Evolutionary conservation across 345 rosid species (phyloP), one percentile per base, ranked within the genome.

Genomic region (Brassica cretica): DNA sequence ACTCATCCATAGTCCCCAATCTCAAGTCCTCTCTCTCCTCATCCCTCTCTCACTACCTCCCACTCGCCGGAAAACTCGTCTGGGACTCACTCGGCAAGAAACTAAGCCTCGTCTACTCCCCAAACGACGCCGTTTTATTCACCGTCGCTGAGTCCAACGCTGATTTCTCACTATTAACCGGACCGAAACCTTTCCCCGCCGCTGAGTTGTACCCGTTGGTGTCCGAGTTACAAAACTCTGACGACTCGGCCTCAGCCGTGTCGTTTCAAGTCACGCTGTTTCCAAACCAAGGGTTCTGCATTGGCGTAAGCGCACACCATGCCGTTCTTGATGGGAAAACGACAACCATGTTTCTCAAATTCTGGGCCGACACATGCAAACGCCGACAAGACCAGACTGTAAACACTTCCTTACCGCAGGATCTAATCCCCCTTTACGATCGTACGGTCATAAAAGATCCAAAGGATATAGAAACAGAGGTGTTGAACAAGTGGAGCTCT

Each of bases 31-130:
- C 84, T 63, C 85, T 81, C 1, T 83, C 86, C 0, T 66, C 63
- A 12, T 14, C 81, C 5, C 87, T 87, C 76, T 41, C 66, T 10
- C 84, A 83, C 69, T 83, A 74, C 70, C 85, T 81, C 72, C 89
- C 87, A 29, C 66, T 84, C 35, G 82, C 86, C 1, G 87, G 89
- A 0, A 63, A 74, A 65, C 72, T 87, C 68, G n/a, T 27, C 1
- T 81, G 84, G 87, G 67, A 78, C 1, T 5, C 73, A 14, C 29
- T 9, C 24, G 64, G 79, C 11, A 21, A 72, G 0, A 78, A 79
- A 18, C 86, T 78, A 1, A 49, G 27, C 25, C 27, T 73, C 27
- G 59, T 67, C 0, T 61, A 68, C 33, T 0, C 74, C 14, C 76
- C 76, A 0, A 67, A 66, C 8, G 87, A 85, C 14, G 69, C 75